phyloP scores from a whole-genome alignment of 2,329 filamentous ascomycete species.

The Aureobasidium sp. region DNA sequence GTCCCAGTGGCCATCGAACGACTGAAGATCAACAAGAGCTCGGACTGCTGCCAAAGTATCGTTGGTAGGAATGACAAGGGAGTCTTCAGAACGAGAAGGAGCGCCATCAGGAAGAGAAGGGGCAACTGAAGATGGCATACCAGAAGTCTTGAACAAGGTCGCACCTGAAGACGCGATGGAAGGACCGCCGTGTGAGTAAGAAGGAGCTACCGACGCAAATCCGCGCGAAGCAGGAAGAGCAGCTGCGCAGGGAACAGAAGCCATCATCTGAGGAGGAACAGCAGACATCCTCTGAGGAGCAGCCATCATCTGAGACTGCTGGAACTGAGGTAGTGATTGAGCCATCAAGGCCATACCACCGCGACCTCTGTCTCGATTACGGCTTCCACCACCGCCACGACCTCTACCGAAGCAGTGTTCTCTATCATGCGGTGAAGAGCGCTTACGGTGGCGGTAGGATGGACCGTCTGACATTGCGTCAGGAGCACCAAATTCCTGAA shows the following conservation, averaged over 20 bases:
- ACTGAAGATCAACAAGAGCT: constrained; percentile 48
- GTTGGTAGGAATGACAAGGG: not conserved
- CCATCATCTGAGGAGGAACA: no score
- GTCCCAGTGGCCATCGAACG: constrained; percentile 50
- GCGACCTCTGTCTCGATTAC: not conserved
- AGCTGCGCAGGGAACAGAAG: not conserved
- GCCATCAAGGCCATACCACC: not conserved
- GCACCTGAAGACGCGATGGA: not conserved
- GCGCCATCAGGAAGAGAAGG: not conserved
- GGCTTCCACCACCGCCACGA: not conserved
- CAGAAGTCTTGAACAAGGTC: not conserved
- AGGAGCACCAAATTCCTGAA: no score
- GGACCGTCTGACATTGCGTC: no score
- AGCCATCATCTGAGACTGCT: not conserved
- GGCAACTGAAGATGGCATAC: not conserved
- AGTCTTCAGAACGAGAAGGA: not conserved
- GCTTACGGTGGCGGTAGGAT: not conserved
- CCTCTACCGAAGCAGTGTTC: not conserved
- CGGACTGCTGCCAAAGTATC: constrained; percentile 29
- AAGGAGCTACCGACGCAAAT: not conserved
- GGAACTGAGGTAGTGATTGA: not conserved
- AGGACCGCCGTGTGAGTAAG: not conserved
- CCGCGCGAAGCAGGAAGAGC: not conserved
- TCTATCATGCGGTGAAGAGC: no score
- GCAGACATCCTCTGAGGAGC: no score